A percentile compares a stretch with the other conserved stretches of the same genome.
Conservation (phyloP, 1,139 yeast species). For the Candida sojae region DNA sequence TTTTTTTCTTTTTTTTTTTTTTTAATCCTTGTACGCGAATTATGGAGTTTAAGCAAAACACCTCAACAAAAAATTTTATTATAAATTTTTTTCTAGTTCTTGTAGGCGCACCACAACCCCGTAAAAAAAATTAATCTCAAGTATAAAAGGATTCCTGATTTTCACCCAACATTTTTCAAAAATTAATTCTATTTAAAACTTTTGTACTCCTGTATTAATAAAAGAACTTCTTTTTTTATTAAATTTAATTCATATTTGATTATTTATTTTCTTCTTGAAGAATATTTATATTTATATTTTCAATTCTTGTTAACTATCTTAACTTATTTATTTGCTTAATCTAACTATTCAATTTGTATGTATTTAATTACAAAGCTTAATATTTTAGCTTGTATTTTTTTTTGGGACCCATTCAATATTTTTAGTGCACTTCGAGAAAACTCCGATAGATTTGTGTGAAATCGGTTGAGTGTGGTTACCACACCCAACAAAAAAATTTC, state of each 20-base stretch:
- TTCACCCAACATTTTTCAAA: constrained; percentile 7
- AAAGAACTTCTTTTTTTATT: background rate
- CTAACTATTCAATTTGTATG: background rate
- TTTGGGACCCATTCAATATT: no score
- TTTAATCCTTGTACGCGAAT: no score
- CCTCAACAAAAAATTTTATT: background rate
- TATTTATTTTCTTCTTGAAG: background rate
- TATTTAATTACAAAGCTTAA: background rate
- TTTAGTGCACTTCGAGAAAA: background rate
- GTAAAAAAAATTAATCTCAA: no score
- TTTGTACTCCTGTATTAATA: background rate
- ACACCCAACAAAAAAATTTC: background rate
- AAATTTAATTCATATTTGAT: background rate
- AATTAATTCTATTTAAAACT: no score
- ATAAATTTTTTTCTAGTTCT: no score
- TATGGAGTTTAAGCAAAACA: background rate
- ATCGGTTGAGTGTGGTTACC: background rate
- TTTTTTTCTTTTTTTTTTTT: no score
- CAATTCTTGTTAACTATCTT: background rate
- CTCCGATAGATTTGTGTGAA: background rate
- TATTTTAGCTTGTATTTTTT: no score
- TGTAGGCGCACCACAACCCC: no score
- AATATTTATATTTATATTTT: constrained; percentile 1
- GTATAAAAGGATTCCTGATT: background rate
- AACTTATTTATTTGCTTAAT: background rate